Base-by-base conservation (phyloP, 768 basidiomycete genomes). In the Russula abietina region DNA sequence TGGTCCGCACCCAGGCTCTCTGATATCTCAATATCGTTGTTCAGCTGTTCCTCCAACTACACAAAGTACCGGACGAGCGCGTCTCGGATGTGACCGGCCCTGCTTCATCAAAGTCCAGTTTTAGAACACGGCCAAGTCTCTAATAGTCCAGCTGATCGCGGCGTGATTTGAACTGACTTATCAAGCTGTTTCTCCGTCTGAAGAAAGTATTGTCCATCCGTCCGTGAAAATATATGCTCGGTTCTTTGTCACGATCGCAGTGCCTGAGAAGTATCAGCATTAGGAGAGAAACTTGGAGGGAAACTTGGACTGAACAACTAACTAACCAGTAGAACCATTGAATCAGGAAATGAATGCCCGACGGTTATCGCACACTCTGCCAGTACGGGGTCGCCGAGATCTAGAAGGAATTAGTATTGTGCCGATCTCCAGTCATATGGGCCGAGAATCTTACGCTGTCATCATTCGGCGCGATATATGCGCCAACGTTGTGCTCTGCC, bases 81-180 rank as follows among this genome's bases (percentile, higher is more conserved):
- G 72, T 98, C 96, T 12, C 95, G 83, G 36, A 96, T 84, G 71
- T 99, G 93, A 57, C 81, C 91, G 72, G 6, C 96, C 97, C 68
- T 91, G 86, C 71, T 92, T 94, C 91, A 96, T 94, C 71, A 98
- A 74, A 0, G 80, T 88, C 96, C 96, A 99, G 65, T 94, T 93
- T 53, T 87, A 89, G 68, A 14, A 54, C 12, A 36, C 2, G n/a
- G 19, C 33, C 38, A 45, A 46, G 26, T 38, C 16, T 59, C 54
- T 26, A 46, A 28, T 26, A 28, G 48, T 43, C 30, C n/a, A 26
- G 4, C 38, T 53, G 17, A 39, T 36, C 63, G 19, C 24, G 48
- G 28, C 24, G 48, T 11, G 8, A n/a, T 30, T 30, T 8, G 6
- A 16, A 69, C 84, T 72, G 67, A 91, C 92, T 80, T 65, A 73